A percentile compares a stretch with the other conserved stretches of the same genome.
phyloP scores from a whole-genome alignment of 805 yeast species.

The Metschnikowia lachancei region DNA sequence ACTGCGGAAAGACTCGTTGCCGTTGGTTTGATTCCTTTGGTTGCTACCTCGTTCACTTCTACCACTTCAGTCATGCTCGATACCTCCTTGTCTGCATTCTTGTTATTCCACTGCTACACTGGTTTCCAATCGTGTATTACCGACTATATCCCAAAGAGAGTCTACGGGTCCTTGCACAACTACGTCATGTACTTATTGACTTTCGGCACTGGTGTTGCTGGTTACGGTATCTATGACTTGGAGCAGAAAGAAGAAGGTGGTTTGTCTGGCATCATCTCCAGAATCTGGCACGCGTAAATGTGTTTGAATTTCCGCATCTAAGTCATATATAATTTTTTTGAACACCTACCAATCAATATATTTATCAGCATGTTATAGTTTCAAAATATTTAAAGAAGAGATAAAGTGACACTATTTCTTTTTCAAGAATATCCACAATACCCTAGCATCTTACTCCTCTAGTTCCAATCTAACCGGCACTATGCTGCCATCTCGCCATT shows the following conservation, averaged over 20 bases:
- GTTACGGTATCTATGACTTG: slow-evolving; percentile 68
- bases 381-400: not conserved
- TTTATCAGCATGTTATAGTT: slow-evolving; percentile 5
- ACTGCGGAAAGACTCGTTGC: slow-evolving; percentile 62
- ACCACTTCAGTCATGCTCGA: slow-evolving; percentile 55
- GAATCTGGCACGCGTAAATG: slow-evolving; percentile 15
- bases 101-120: slow-evolving; percentile 62
- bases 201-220: slow-evolving; percentile 60
- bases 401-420: not conserved
- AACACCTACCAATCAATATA: not conserved
- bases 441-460: not conserved
- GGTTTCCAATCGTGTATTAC: slow-evolving; percentile 77
- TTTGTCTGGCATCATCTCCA: slow-evolving; percentile 46
- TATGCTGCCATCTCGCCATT: slow-evolving; percentile 24
- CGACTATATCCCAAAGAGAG: slow-evolving; percentile 76
- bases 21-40: slow-evolving; percentile 60
- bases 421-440: not conserved
- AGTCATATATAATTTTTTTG: not conserved
- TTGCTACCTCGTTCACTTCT: slow-evolving; percentile 57
- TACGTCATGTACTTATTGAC: slow-evolving; percentile 58
- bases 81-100: slow-evolving; percentile 50
- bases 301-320: not conserved
- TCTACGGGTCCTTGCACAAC: slow-evolving; percentile 63
- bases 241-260: slow-evolving; percentile 66
- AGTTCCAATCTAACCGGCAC: slow-evolving; percentile 6